phyloP scores from a whole-genome alignment of 108 stramenopile genomes.

The Pseudonitzschia delicatissima region DNA sequence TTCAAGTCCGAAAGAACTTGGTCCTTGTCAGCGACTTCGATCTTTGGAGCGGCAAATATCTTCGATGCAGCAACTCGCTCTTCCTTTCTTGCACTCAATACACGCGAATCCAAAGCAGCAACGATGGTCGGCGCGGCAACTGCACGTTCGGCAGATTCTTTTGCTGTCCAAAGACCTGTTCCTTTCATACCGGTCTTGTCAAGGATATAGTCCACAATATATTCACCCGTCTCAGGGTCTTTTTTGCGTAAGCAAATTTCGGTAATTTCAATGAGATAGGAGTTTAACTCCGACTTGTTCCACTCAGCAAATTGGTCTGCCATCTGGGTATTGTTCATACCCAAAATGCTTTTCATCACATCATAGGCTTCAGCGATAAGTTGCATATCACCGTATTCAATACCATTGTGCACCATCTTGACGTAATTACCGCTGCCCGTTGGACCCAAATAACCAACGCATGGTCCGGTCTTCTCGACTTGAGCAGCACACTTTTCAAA shows the following conservation, averaged over 20 bases:
- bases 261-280: slow-evolving; percentile 96
- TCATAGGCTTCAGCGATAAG: slow-evolving; percentile 96
- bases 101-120: slow-evolving; percentile 91
- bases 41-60: slow-evolving; percentile 73
- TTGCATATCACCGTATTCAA: slow-evolving; percentile 99
- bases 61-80: slow-evolving; percentile 83
- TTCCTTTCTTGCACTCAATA: slow-evolving; percentile 84
- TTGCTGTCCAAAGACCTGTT: slow-evolving; percentile 96
- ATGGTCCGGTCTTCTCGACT: slow-evolving; percentile 74
- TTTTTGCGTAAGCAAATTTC: slow-evolving; percentile 81
- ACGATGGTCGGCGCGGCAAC: slow-evolving; percentile 94
- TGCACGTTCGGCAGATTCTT: slow-evolving; percentile 93
- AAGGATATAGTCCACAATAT: slow-evolving; percentile 84
- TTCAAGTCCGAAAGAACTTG: slow-evolving; percentile 80
- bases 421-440: slow-evolving; percentile 92
- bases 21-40: slow-evolving; percentile 59
- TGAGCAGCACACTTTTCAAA: slow-evolving; percentile 90
- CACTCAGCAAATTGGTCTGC: slow-evolving; percentile 82
- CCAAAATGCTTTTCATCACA: slow-evolving; percentile 70
- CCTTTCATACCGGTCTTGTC: slow-evolving; percentile 99
- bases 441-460: slow-evolving; percentile 91
- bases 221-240: slow-evolving; percentile 69
- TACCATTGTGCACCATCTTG: slow-evolving; percentile 97
- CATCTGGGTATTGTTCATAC: slow-evolving; percentile 92
- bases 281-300: slow-evolving; percentile 85